Conservation (phyloP, 768 basidiomycete genomes). For the Tulasnella sp. region DNA sequence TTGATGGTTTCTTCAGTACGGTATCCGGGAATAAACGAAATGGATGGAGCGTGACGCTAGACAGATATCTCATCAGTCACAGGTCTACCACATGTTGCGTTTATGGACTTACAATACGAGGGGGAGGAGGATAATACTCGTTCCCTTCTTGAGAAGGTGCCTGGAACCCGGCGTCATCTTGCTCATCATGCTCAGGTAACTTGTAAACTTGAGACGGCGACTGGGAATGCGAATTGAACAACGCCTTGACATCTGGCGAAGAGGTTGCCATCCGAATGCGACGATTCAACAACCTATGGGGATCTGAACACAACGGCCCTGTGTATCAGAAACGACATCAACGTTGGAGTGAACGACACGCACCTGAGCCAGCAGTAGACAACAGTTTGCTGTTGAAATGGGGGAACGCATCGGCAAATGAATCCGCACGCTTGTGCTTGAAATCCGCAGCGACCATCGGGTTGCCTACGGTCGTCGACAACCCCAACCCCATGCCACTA, state of each 20-base stretch:
- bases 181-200: slow-evolving; percentile 54
- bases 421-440: slow-evolving; percentile 71
- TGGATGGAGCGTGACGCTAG: slow-evolving; percentile 19
- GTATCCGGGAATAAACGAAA: neutral
- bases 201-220: slow-evolving; percentile 73
- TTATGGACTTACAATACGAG: neutral
- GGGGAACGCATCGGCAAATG: slow-evolving; percentile 89
- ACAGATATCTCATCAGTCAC: neutral
- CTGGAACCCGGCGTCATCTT: slow-evolving; percentile 36
- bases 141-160: slow-evolving; percentile 35
- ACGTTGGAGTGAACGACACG: neutral
- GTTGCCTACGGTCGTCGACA: slow-evolving; percentile 17
- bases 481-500: slow-evolving; percentile 2
- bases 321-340: slow-evolving; percentile 25
- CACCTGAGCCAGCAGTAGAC: slow-evolving; percentile 35
- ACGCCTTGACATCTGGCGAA: slow-evolving; percentile 87
- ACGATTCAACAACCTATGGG: slow-evolving; percentile 56
- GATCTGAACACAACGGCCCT: slow-evolving; percentile 33
- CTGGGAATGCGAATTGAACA: slow-evolving; percentile 51
- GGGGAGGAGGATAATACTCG: slow-evolving; percentile 1
- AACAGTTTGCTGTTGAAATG: slow-evolving; percentile 94
- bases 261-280: slow-evolving; percentile 74
- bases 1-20: slow-evolving; percentile 54
- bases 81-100: neutral
- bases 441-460: slow-evolving; percentile 22